Percentiles rank a stretch among this genome's conserved stretches.
Evolutionary conservation across 192 early-diverging fungal species (phyloP).

Genomic region (Spizellomyces sp.): DNA sequence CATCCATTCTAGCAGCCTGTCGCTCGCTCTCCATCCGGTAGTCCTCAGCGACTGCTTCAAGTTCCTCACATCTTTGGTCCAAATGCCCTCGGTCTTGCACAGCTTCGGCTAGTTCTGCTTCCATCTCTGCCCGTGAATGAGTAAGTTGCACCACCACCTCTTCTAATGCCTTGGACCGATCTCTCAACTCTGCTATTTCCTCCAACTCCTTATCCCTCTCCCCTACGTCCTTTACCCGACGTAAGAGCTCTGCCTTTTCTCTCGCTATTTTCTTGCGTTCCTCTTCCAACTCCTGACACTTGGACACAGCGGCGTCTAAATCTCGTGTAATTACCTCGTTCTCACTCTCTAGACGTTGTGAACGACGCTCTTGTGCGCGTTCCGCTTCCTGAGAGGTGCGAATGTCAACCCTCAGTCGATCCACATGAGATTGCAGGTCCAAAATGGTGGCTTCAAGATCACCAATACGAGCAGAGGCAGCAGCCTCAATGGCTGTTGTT

Average conservation of each 20-base stretch:
- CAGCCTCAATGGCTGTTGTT: neutral
- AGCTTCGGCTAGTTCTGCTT: conserved; percentile 3
- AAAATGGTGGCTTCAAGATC: conserved; percentile 21
- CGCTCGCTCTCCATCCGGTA: conserved; percentile 10
- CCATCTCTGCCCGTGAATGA: conserved; percentile 19
- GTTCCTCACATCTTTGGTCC: conserved; percentile 23
- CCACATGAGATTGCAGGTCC: conserved; percentile 23
- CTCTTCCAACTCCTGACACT: conserved; percentile 20
- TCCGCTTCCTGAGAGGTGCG: conserved; percentile 23
- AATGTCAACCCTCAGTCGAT: conserved; percentile 9
- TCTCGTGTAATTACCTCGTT: conserved; percentile 14
- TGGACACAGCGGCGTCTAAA: conserved; percentile 1
- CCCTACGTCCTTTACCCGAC: conserved; percentile 12
- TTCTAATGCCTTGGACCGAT: conserved; percentile 9
- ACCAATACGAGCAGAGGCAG: conserved; percentile 2
- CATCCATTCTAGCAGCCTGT: conserved; percentile 27
- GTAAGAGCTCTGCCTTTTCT: conserved; percentile 30
- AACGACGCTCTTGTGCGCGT: conserved; percentile 2
- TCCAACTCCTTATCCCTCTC: conserved; percentile 22
- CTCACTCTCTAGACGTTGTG: conserved; percentile 7
- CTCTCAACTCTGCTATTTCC: conserved; percentile 5
- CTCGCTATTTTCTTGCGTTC: conserved; percentile 15
- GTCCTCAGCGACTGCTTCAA: conserved; percentile 25
- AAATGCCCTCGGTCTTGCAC: neutral
- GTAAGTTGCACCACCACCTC: conserved; percentile 10